Evolutionary conservation across 768 basidiomycete genomes (phyloP).

Genomic region (Zangia roseola): DNA sequence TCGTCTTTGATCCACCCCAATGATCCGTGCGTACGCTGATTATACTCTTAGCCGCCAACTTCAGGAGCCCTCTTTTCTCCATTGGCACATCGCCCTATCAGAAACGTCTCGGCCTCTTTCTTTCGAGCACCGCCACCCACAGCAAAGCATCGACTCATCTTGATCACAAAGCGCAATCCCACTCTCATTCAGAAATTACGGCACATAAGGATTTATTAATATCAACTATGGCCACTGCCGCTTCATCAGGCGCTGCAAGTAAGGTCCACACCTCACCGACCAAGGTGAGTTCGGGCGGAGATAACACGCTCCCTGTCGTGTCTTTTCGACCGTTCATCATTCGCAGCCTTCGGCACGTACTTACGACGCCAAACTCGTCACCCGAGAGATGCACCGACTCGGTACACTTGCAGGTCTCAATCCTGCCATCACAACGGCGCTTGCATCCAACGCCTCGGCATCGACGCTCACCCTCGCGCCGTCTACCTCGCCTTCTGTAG

Average conservation of each 20-base stretch:
- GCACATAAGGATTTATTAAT: conserved; percentile 14
- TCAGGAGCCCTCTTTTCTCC: conserved; percentile 13
- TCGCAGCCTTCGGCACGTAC: conserved; percentile 62
- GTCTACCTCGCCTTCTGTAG: conserved; percentile 39
- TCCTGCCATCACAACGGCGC: conserved; percentile 39
- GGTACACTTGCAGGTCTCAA: conserved; percentile 59
- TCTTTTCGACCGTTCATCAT: conserved; percentile 8
- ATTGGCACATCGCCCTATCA: conserved; percentile 23
- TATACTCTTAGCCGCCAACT: conserved; percentile 12
- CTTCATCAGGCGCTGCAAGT: conserved; percentile 24
- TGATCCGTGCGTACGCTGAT: conserved; percentile 8
- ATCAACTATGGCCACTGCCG: conserved; percentile 27
- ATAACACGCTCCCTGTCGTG: conserved; percentile 6
- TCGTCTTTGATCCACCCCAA: neutral
- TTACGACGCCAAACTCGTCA: conserved; percentile 77
- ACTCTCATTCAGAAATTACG: conserved; percentile 38
- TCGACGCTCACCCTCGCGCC: conserved; percentile 42
- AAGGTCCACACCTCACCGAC: conserved; percentile 35
- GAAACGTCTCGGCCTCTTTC: conserved; percentile 29
- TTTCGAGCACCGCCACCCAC: conserved; percentile 40
- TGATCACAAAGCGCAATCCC: conserved; percentile 36
- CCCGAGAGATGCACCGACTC: conserved; percentile 83
- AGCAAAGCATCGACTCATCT: conserved; percentile 30
- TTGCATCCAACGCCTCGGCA: conserved; percentile 46
- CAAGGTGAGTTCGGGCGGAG: conserved; percentile 32